Percentiles rank a stretch among this genome's conserved stretches.
phyloP scores from a whole-genome alignment of 2,329 filamentous ascomycete genomes.

The Aspergillus fischeri region DNA sequence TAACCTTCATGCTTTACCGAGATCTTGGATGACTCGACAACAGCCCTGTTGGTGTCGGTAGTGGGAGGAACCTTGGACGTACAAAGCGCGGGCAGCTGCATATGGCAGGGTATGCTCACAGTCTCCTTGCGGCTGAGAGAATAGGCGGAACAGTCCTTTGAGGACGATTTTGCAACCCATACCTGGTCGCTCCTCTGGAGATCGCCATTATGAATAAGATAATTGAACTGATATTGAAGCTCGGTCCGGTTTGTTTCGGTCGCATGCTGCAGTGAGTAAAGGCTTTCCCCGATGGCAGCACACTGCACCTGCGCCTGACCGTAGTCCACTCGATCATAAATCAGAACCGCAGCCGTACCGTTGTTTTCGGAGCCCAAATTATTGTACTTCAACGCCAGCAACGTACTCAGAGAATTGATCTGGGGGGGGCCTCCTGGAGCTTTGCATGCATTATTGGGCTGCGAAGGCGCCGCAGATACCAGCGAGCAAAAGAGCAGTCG shows the following conservation, averaged over 20 bases:
- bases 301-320: slow-evolving; percentile 14
- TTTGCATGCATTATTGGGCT: neutral
- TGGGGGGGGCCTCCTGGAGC: neutral
- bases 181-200: slow-evolving; percentile 9
- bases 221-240: slow-evolving; percentile 22
- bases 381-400: slow-evolving; percentile 24
- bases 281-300: slow-evolving; percentile 19
- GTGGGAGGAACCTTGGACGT: slow-evolving; percentile 19
- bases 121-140: slow-evolving; percentile 10
- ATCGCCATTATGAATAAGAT: slow-evolving; percentile 15
- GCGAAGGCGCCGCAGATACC: slow-evolving; percentile 8
- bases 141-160: slow-evolving; percentile 14
- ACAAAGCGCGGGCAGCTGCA: slow-evolving; percentile 17
- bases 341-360: slow-evolving; percentile 20
- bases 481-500: slow-evolving; percentile 9
- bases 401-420: slow-evolving; percentile 13
- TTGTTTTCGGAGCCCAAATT: slow-evolving; percentile 22
- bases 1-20: slow-evolving; percentile 12
- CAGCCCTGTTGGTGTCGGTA: slow-evolving; percentile 12
- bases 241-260: slow-evolving; percentile 12
- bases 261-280: slow-evolving; percentile 11
- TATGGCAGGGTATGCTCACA: slow-evolving; percentile 10
- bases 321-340: slow-evolving; percentile 10
- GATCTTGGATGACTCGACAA: slow-evolving; percentile 17
- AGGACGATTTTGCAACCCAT: slow-evolving; percentile 12